phyloP scores from a whole-genome alignment of 1,139 yeast species.

The Pichia sp. region DNA sequence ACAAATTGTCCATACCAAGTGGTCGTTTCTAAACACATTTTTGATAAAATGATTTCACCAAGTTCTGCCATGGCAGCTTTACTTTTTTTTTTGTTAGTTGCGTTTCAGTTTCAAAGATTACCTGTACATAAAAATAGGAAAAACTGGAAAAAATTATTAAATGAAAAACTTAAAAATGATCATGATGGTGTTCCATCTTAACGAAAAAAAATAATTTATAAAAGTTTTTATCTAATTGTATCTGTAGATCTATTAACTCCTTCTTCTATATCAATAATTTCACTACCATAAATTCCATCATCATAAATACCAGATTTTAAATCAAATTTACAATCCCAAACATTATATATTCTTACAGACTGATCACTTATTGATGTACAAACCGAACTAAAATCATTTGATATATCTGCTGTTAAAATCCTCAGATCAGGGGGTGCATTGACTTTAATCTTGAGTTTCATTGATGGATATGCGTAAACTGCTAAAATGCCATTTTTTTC shows the following conservation, averaged over 20 bases:
- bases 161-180: conserved; percentile 42
- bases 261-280: conserved; percentile 52
- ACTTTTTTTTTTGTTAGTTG: conserved; percentile 38
- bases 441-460: conserved; percentile 46
- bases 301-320: conserved; percentile 35
- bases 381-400: conserved; percentile 55
- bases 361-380: conserved; percentile 76
- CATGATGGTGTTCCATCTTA: conserved; percentile 62
- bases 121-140: conserved; percentile 53
- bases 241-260: conserved; percentile 34
- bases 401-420: conserved; percentile 56
- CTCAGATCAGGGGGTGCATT: conserved; percentile 50
- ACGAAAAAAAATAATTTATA: background rate
- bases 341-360: conserved; percentile 62
- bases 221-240: background rate
- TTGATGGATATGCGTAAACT: conserved; percentile 61
- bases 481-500: conserved; percentile 41
- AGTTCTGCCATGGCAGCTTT: conserved; percentile 52
- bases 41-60: conserved; percentile 62
- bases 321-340: conserved; percentile 49
- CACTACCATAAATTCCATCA: conserved; percentile 48
- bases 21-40: conserved; percentile 48
- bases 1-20: conserved; percentile 73
- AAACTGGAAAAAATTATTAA: conserved; percentile 47
- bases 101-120: conserved; percentile 34